Base-by-base conservation (phyloP, 805 yeast genomes). In the Barnettozyma vustinii region DNA sequence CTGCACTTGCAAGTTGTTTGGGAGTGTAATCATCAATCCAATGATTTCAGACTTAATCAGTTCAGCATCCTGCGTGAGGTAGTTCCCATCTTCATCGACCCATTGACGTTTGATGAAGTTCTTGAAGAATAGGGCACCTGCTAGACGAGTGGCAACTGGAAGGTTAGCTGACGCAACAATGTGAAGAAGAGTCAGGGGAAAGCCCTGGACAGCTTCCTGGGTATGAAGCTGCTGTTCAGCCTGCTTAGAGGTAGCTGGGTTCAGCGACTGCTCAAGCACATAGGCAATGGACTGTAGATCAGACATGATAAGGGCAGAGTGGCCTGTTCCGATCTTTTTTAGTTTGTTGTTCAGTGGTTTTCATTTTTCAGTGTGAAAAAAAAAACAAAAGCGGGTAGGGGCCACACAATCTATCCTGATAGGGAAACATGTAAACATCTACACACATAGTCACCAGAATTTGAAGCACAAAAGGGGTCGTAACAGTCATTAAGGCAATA, bases 121-220 rank as follows among this genome's bases (percentile, higher is more conserved):
- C 65, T 94, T 94, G 70, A 94, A 89, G 67, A 85, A 90, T 46
- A 95, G 70, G 1, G 97, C 89, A 18, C 87, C 96, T 1, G 99
- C 97, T 43, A 91, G 71, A 52, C 97, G 75, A 1, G 85, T 78
- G 2, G 86, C 71, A 5, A 65, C 62, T 3, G 77, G 74, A 39
- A 82, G 60, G 39, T 74, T 73, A 27, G 72, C 61, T 15, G 85
- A 75, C 5, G 96, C 89, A 32, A 90, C 87, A 16, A 91, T 79
- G 60, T 86, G 90, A 48, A 94, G 68, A 36, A 94, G 68, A 27
- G 82, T 77, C 42, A 88, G 70, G 9, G 96, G 75, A 65, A 94
- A 94, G 4, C 95, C 96, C 33, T 80, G 80, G 45, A 74, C 74
- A 1, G 65, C 52, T 61, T 94, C 98, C 44, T 83, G 66, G 10